A percentile compares a stretch with the other conserved stretches of the same genome.
Evolutionary conservation across 2,329 filamentous ascomycete species (phyloP).

Genomic region (Hypoxylon sp.): DNA sequence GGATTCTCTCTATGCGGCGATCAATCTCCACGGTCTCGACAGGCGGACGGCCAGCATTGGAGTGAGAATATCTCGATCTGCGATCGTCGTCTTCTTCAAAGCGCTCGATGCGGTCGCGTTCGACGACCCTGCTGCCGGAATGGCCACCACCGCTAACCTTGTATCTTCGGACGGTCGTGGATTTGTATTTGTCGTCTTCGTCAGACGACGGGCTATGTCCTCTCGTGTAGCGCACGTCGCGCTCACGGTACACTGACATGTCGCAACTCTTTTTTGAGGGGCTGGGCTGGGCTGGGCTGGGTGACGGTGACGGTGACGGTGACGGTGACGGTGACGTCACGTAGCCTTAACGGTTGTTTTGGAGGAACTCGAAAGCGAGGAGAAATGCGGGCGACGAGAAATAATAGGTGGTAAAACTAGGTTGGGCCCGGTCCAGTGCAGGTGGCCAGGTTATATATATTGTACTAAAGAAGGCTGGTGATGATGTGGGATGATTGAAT

Average conservation of each 20-base stretch:
- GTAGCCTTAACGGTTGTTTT: slow-evolving; percentile 12
- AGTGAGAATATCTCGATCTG: slow-evolving; percentile 46
- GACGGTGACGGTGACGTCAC: slow-evolving; percentile 46
- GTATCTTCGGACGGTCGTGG: slow-evolving; percentile 49
- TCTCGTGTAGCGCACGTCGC: slow-evolving; percentile 49
- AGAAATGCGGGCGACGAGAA: neutral
- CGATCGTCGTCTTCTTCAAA: slow-evolving; percentile 46
- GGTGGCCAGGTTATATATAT: slow-evolving; percentile 30
- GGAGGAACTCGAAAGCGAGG: slow-evolving; percentile 3
- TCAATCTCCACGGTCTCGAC: slow-evolving; percentile 45
- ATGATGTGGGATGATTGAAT: slow-evolving; percentile 41
- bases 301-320: no score
- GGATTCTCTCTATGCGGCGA: slow-evolving; percentile 56
- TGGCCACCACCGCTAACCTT: slow-evolving; percentile 48
- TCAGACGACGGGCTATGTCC: slow-evolving; percentile 47
- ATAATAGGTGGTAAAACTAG: slow-evolving; percentile 16
- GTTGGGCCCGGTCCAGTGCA: slow-evolving; percentile 10
- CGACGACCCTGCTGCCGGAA: slow-evolving; percentile 40
- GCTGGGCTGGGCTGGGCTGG: slow-evolving; percentile 28
- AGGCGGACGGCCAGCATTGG: slow-evolving; percentile 39
- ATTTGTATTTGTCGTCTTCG: slow-evolving; percentile 47
- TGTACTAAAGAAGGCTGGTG: slow-evolving; percentile 33
- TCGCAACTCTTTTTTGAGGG: slow-evolving; percentile 24
- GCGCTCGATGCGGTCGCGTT: slow-evolving; percentile 45
- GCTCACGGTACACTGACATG: slow-evolving; percentile 49